These are phyloP conservation scores for Leishmania mexicana DNA, from an alignment of 208 protist species.

Conservation along the genomic window DNA sequence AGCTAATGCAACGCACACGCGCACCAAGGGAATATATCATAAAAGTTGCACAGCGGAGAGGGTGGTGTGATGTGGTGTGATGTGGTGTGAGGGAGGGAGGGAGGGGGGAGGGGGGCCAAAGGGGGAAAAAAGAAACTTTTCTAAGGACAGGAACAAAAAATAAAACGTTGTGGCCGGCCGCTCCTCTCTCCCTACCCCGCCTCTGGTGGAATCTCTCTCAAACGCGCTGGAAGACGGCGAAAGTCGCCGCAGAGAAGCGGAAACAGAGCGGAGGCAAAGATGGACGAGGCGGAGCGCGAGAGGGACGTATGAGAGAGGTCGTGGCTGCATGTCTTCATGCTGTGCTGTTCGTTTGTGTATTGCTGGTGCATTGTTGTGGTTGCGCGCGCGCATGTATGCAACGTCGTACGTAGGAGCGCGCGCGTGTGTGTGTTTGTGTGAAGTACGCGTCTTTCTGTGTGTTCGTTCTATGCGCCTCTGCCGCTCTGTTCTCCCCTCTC, in stretches of 20 bases:
- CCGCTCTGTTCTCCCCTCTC: background rate
- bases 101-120: no score
- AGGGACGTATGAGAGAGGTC: background rate
- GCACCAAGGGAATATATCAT: background rate
- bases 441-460: background rate
- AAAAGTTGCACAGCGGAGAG: no score
- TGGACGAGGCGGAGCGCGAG: background rate
- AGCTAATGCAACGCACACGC: background rate
- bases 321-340: background rate
- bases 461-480: background rate
- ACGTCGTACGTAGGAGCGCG: background rate
- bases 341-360: background rate
- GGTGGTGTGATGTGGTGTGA: no score
- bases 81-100: no score
- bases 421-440: background rate
- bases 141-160: background rate
- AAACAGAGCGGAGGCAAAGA: background rate
- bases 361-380: background rate
- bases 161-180: background rate
- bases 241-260: background rate
- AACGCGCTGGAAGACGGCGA: background rate
- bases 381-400: background rate
- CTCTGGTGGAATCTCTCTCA: background rate
- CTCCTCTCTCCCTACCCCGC: background rate
- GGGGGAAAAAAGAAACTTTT: no score